These are phyloP conservation scores for Scenedesmus sp. DNA, from an alignment of 163 green algal genomes.

Conservation along the genomic window DNA sequence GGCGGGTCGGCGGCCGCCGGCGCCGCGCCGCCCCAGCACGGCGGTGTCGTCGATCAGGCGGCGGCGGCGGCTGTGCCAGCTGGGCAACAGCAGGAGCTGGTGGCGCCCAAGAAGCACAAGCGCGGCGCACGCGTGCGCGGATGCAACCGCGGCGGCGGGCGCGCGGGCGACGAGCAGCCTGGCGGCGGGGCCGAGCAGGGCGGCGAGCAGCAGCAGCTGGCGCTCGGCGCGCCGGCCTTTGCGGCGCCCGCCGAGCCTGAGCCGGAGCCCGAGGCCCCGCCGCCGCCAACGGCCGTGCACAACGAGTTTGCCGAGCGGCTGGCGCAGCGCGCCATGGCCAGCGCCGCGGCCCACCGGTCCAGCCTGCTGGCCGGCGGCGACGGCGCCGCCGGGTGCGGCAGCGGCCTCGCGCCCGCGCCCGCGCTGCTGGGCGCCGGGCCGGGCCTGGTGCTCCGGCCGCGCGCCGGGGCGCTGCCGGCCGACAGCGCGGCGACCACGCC, in stretches of 20 bases:
- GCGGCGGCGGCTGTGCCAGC: no score
- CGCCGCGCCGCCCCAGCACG: no score
- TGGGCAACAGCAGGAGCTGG: no score
- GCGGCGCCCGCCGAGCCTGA: background rate
- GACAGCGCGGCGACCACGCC: no score
- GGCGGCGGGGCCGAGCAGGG: no score
- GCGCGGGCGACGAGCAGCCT: no score
- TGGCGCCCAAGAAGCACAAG: no score
- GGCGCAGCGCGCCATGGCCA: conserved; percentile 27
- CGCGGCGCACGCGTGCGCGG: no score
- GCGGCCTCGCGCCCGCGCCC: background rate
- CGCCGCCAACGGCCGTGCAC: background rate
- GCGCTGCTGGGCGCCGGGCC: conserved; percentile 1
- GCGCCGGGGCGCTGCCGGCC: background rate
- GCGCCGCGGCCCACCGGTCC: background rate
- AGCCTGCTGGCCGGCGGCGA: conserved; percentile 29
- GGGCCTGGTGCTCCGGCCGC: conserved; percentile 8
- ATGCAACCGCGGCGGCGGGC: no score
- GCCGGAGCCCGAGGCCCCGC: background rate
- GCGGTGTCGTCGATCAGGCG: no score
- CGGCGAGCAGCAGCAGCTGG: background rate
- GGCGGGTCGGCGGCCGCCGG: no score
- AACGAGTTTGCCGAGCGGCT: conserved; percentile 45
- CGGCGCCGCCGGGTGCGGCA: background rate
- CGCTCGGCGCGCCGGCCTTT: no score